Evolutionary conservation across 139 green algal species (phyloP).

Genomic region (Limnomonas spitsbergensis): DNA sequence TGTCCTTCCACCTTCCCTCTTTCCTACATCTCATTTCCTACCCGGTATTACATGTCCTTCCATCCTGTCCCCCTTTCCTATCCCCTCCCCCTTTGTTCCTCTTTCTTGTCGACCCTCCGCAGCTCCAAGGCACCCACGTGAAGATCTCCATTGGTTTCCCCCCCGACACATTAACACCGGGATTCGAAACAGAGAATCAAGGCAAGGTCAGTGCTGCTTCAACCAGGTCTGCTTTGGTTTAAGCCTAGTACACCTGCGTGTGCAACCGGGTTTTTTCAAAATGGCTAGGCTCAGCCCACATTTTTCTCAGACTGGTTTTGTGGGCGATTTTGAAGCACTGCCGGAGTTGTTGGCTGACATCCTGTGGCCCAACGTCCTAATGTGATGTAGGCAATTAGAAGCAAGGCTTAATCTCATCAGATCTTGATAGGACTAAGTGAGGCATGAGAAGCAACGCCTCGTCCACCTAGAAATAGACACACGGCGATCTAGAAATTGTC

Average conservation of each 20-base stretch:
- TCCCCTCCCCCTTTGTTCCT: not conserved
- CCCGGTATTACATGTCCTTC: not conserved
- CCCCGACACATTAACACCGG: slow-evolving; percentile 80
- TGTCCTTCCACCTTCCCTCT: not conserved
- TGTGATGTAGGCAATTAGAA: too few relatives aligned
- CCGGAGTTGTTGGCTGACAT: not conserved
- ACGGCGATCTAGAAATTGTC: too few relatives aligned
- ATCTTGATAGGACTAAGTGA: too few relatives aligned
- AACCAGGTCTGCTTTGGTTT: not conserved
- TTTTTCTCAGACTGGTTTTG: not conserved
- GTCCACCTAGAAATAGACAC: too few relatives aligned
- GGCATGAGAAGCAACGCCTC: too few relatives aligned
- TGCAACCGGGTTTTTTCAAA: not conserved
- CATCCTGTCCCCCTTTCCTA: not conserved
- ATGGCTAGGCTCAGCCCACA: not conserved
- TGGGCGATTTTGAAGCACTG: not conserved
- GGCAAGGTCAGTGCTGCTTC: slow-evolving; percentile 50
- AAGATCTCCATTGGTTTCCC: slow-evolving; percentile 70
- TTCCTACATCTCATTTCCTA: not conserved
- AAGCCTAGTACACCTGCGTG: too few relatives aligned
- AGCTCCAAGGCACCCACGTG: slow-evolving; percentile 68
- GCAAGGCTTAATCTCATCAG: too few relatives aligned
- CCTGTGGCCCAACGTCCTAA: slow-evolving; percentile 9
- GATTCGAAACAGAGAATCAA: slow-evolving; percentile 63
- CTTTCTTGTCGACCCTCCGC: too few relatives aligned